A percentile compares a stretch with the other conserved stretches of the same genome.
Evolutionary conservation across 441 rosid species (phyloP).

Genomic region (Geranium incanum): DNA sequence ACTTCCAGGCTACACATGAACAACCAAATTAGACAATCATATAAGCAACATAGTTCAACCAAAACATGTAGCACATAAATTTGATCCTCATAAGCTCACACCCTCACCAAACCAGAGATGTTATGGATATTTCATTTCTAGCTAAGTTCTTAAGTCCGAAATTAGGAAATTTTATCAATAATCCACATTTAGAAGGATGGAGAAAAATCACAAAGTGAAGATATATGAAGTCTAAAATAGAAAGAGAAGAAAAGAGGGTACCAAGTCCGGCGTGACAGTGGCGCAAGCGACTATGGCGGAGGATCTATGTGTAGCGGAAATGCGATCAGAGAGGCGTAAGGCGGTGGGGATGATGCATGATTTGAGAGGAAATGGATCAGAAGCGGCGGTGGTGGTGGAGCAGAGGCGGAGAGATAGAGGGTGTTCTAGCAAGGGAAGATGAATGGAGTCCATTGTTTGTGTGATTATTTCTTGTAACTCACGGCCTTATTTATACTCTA

Average conservation of each 20-base stretch:
- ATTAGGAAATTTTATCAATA: too few species aligned
- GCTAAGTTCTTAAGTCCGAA: too few species aligned
- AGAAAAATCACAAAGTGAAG: not conserved
- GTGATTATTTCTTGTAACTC: not conserved
- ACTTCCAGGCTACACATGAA: too few species aligned
- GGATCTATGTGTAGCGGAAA: conserved; percentile 26
- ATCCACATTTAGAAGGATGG: not conserved
- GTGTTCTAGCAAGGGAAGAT: conserved; percentile 16
- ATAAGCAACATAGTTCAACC: too few species aligned
- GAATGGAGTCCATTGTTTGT: conserved; percentile 44
- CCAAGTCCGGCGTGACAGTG: conserved; percentile 45
- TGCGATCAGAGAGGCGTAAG: not conserved
- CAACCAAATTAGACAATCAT: too few species aligned
- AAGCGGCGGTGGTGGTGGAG: conserved; percentile 17
- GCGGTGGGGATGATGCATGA: conserved; percentile 31
- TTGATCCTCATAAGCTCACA: too few species aligned
- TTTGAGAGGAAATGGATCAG: conserved; percentile 18
- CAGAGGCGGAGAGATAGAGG: conserved; percentile 32
- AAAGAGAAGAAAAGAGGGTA: conserved; percentile 36
- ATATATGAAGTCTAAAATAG: not conserved
- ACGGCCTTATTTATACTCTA: not conserved
- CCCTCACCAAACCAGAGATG: too few species aligned
- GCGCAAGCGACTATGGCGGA: conserved; percentile 30
- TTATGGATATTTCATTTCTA: too few species aligned
- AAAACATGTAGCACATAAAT: too few species aligned